phyloP scores from a whole-genome alignment of 306 rosid genomes.

The Lathyrus aphaca region DNA sequence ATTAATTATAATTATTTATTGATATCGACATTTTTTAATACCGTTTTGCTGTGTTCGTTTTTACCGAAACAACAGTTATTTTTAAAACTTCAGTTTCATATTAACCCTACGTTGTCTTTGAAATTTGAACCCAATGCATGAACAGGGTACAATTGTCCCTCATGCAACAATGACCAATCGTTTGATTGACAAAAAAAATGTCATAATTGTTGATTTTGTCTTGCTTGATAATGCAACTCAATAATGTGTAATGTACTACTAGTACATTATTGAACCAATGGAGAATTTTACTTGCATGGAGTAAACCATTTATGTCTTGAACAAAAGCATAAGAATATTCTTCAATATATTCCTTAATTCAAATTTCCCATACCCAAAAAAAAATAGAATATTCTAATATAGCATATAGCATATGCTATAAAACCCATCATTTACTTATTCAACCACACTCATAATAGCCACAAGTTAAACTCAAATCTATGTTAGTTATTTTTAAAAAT shows the following conservation, averaged over 20 bases:
- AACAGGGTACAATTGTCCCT: background rate
- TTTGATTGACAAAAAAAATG: too few relatives aligned
- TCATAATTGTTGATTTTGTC: background rate
- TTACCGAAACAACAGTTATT: too few relatives aligned
- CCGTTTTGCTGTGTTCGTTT: too few relatives aligned
- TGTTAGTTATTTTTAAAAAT: too few relatives aligned
- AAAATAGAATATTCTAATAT: slow-evolving; percentile 9
- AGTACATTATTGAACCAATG: too few relatives aligned
- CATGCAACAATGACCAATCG: background rate
- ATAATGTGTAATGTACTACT: background rate
- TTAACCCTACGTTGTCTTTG: too few relatives aligned
- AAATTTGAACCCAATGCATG: too few relatives aligned
- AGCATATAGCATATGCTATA: slow-evolving; percentile 21
- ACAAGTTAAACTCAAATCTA: background rate
- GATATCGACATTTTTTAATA: too few relatives aligned
- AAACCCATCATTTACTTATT: background rate
- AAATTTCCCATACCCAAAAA: background rate
- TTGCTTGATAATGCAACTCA: background rate
- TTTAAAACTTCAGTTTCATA: too few relatives aligned
- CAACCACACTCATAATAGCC: slow-evolving; percentile 1
- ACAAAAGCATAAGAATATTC: slow-evolving; percentile 11
- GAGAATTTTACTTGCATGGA: background rate
- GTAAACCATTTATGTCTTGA: background rate
- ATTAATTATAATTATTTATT: too few relatives aligned
- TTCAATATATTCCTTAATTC: background rate